Evolutionary conservation across 768 basidiomycete genomes (phyloP), one percentile per base, ranked within the genome.

Genomic region (Galerina marginata): DNA sequence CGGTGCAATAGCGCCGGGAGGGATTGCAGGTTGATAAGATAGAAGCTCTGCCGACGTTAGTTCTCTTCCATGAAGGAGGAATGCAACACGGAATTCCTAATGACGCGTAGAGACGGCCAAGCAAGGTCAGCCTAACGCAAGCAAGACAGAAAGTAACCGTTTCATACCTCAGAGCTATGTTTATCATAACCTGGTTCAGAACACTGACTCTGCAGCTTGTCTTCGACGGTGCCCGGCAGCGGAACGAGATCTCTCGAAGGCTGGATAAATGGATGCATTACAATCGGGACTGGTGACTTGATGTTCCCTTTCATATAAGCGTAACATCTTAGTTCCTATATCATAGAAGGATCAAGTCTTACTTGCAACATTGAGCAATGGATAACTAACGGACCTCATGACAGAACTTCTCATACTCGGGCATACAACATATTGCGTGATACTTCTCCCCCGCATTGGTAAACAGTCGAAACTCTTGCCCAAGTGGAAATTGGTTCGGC

Each of bases 41-140:
- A 67, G 12, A 43, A 77, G 68, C 56, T 80, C 77, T 6, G 71
- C 66, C 2, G 84, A 85, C 3, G 75, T 77, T 50, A 83, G 74
- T 60, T 83, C 81, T 40, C 79, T 79, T 0, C 79, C 74, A 42
- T 74, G 71, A n/a, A 74, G 69, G 37, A 77, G 60, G 56, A 63
- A 80, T 0, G 83, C 83, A 47, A 85, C 63, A 46, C 83, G 83
- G 42, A 85, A 77, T 72, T 86, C 85, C 85, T 86, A 36, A 4
- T 23, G 20, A 12, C 53, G 53, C 43, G 20, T 20, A 20, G 37
- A 9, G 44, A 29, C n/a, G 44, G 33, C 14, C 9, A 7, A 33
- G 29, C 29, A 33, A 33, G 29, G 20, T 53, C 15, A 36, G 38
- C 40, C 6, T 20, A 4, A 9, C 14, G 43, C 20, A 36, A 20